Evolutionary conservation across 495 filamentous ascomycete species (phyloP).

Genomic region (Hapsidospora chrysogenum): DNA sequence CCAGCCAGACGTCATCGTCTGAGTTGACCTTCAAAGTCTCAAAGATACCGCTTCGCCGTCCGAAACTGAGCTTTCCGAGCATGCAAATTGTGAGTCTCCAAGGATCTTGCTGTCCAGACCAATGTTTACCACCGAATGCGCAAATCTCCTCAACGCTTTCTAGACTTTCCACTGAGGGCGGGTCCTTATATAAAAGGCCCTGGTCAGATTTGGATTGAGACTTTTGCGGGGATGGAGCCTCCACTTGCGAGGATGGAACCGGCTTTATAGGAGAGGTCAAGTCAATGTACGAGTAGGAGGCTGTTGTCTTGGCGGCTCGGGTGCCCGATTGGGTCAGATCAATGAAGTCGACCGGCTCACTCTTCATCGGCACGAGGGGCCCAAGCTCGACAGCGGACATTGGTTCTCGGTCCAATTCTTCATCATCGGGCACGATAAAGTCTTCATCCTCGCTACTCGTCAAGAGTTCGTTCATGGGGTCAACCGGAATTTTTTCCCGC

Average conservation of each 20-base stretch:
- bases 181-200: background rate
- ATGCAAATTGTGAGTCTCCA: background rate
- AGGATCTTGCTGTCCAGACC: background rate
- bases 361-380: background rate
- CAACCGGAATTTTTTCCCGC: slow-evolving; percentile 5
- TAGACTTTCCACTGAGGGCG: slow-evolving; percentile 1
- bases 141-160: slow-evolving; percentile 8
- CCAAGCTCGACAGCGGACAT: no score
- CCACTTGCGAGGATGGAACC: no score
- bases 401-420: no score
- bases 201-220: no score
- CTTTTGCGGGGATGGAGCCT: no score
- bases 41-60: background rate
- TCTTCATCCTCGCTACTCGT: slow-evolving; percentile 30
- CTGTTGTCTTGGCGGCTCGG: background rate
- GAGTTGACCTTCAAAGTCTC: background rate
- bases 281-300: background rate
- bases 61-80: background rate
- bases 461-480: slow-evolving; percentile 26
- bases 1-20: background rate
- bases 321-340: slow-evolving; percentile 16
- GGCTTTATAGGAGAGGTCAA: background rate
- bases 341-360: slow-evolving; percentile 7
- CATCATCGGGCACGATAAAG: slow-evolving; percentile 20
- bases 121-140: background rate